A percentile compares a stretch with the other conserved stretches of the same genome.
These are phyloP conservation scores for Penicillium robsamsonii DNA, from an alignment of 495 filamentous ascomycete species.

Conservation along the genomic window DNA sequence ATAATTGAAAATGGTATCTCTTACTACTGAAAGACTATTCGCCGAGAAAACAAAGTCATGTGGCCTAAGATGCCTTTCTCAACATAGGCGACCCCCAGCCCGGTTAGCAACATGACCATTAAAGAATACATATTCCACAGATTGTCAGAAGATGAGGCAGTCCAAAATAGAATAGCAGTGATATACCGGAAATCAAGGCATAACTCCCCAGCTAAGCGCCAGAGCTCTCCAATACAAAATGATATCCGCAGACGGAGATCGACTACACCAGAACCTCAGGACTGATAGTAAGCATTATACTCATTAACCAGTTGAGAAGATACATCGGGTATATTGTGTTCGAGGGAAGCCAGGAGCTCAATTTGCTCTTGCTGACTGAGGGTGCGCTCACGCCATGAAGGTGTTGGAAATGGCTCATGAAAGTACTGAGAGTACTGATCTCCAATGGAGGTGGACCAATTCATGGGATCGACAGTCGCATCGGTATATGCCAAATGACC, in stretches of 20 bases:
- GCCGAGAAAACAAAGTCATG: slow-evolving; percentile 3
- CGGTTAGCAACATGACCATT: slow-evolving; percentile 8
- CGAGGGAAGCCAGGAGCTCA: slow-evolving; percentile 65
- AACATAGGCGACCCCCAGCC: slow-evolving; percentile 1
- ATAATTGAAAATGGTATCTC: slow-evolving; percentile 4
- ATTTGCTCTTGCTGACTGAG: slow-evolving; percentile 69
- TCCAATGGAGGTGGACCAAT: slow-evolving; percentile 42
- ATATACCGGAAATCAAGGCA: slow-evolving; percentile 1
- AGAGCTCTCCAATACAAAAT: background rate
- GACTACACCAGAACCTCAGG: slow-evolving; percentile 19
- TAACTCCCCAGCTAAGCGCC: background rate
- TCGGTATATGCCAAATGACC: slow-evolving; percentile 42
- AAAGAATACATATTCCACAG: background rate
- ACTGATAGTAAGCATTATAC: slow-evolving; percentile 60
- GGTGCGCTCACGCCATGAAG: slow-evolving; percentile 56
- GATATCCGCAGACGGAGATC: background rate
- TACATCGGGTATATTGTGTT: slow-evolving; percentile 57
- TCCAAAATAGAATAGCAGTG: slow-evolving; percentile 11
- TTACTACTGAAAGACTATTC: background rate
- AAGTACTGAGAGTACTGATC: slow-evolving; percentile 53
- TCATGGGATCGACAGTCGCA: slow-evolving; percentile 37
- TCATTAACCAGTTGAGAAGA: slow-evolving; percentile 51
- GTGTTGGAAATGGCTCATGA: slow-evolving; percentile 42
- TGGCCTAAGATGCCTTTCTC: slow-evolving; percentile 1
- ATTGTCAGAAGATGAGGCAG: slow-evolving; percentile 3